phyloP scores from a whole-genome alignment of 352 stramenopile species.

The Globisporangium apiculatum region DNA sequence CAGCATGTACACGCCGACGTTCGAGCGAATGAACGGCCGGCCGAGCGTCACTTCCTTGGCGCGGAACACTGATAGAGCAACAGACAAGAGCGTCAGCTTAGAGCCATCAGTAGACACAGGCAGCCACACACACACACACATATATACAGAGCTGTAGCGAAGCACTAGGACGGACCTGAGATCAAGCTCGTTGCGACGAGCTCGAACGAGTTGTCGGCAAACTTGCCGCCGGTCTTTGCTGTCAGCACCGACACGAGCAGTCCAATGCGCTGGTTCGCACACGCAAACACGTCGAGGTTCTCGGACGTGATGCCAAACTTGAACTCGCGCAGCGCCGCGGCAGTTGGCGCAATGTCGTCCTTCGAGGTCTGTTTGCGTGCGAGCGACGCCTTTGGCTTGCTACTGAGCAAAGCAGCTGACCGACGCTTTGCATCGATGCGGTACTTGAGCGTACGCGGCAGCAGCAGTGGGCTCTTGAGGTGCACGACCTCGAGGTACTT shows the following conservation, averaged over 20 bases:
- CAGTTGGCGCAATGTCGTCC: slow-evolving; percentile 17
- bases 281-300: slow-evolving; percentile 53
- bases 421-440: slow-evolving; percentile 23
- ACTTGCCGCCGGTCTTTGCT: slow-evolving; percentile 27
- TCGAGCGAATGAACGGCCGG: slow-evolving; percentile 28
- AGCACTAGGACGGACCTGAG: slow-evolving; percentile 19
- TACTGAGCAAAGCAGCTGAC: no score
- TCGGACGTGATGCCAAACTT: slow-evolving; percentile 67
- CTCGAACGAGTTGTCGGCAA: slow-evolving; percentile 55
- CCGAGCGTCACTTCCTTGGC: slow-evolving; percentile 51
- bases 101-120: background rate
- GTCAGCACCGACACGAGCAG: slow-evolving; percentile 51
- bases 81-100: background rate
- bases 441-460: slow-evolving; percentile 76
- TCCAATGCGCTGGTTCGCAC: slow-evolving; percentile 41
- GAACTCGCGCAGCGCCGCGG: slow-evolving; percentile 38
- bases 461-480: slow-evolving; percentile 59
- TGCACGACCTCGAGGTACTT: slow-evolving; percentile 78
- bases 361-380: background rate
- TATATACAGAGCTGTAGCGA: no score
- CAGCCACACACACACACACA: background rate
- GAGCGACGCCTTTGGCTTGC: background rate
- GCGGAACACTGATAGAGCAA: slow-evolving; percentile 30
- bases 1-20: slow-evolving; percentile 40
- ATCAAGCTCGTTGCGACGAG: slow-evolving; percentile 54